Evolutionary conservation across 306 rosid genomes (phyloP).

Genomic region (Canavalia ensiformis): DNA sequence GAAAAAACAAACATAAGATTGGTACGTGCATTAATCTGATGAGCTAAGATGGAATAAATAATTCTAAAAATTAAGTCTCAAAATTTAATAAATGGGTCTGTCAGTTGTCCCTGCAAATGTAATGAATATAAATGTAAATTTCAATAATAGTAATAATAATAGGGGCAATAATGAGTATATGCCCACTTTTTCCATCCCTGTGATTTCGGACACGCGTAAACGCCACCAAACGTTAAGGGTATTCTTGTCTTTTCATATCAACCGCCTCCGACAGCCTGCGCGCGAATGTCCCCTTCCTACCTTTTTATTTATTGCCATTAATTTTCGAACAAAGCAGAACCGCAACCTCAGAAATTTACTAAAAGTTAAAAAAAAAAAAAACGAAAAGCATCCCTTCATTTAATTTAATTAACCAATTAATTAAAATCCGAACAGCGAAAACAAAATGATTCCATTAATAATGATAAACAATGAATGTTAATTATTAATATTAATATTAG

Average conservation of each 20-base stretch:
- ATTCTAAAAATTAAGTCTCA: too few relatives aligned
- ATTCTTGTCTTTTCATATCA: conserved; percentile 45
- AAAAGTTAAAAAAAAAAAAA: not conserved
- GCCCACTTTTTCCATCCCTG: conserved; percentile 30
- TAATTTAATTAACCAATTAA: not conserved
- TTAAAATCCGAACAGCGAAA: not conserved
- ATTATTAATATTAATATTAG: conserved; percentile 7
- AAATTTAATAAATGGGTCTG: too few relatives aligned
- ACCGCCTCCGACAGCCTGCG: conserved; percentile 72
- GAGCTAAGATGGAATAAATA: too few relatives aligned
- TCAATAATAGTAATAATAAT: conserved; percentile 5
- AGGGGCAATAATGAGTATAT: not conserved
- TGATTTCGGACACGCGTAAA: conserved; percentile 60
- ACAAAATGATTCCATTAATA: conserved; percentile 13
- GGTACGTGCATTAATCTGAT: too few relatives aligned
- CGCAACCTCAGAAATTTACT: conserved; percentile 6
- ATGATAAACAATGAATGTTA: conserved; percentile 37
- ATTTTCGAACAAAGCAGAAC: conserved; percentile 19
- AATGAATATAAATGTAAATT: not conserved
- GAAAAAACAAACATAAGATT: too few relatives aligned
- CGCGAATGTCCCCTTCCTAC: conserved; percentile 68
- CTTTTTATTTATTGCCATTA: not conserved
- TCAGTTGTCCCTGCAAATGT: too few relatives aligned
- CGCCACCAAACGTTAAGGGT: conserved; percentile 45
- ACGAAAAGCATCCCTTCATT: not conserved